Evolutionary conservation across 1,284 basidiomycete genomes (phyloP), one percentile per base, ranked within the genome.

Genomic region (Leccinum angustisporum): DNA sequence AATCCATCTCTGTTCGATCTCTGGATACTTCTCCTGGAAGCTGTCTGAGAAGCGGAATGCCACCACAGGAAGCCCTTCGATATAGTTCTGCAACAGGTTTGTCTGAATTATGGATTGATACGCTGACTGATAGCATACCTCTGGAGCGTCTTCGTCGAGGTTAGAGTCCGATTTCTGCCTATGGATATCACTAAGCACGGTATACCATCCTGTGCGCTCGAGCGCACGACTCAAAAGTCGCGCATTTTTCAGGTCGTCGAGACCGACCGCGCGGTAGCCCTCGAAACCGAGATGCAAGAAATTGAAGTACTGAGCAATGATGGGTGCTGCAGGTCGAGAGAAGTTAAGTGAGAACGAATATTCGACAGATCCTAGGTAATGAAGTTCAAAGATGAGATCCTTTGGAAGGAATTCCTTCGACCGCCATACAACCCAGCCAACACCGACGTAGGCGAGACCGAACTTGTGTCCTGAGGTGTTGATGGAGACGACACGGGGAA

Each of bases 221-320:
- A 98, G 81, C 1, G 95, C 94, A 25, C 94, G 86, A 56, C 92
- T 92, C 48, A 98, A 79, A 14, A 95, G 78, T 31, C 96, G 85
- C 2, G 94, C 91, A 69, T 97, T 97, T 76, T 87, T 83, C 66
- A 98, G 75, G 71, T 96, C 90, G 70, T 83, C 80, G 65, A 94
- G 69, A 59, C 91, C 91, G 63, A 95, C 82, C 4, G 81, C 78
- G 36, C 87, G 84, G 78, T 92, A 97, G 0, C 94, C 94, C 68
- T 90, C 84, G 66, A 88, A 92, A 27, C 94, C 94, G 30, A 95
- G 85, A 71, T 94, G 90, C 51, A 95, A 72, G 73, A 95, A 85
- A 76, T 94, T 97, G 83, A 94, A 98, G 79, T 96, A 94, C 75
- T 97, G 94, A 1, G 87, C 92, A 56, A 98, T 88, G 71, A 98